phyloP scores from a whole-genome alignment of 345 rosid species.

The Hypericum perforatum region DNA sequence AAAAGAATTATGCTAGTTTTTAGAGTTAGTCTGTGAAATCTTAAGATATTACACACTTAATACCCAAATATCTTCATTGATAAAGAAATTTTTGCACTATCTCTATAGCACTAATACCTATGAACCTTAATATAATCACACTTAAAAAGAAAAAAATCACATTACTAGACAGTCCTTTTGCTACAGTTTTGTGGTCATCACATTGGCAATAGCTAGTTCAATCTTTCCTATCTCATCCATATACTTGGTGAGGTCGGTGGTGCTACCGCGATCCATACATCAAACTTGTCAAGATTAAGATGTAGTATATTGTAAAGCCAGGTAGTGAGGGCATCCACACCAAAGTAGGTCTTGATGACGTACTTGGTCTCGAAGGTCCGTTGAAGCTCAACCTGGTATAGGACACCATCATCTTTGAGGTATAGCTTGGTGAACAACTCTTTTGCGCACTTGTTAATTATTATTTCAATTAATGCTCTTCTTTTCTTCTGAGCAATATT shows the following conservation, averaged over 20 bases:
- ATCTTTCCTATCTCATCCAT: slow-evolving; percentile 55
- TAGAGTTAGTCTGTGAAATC: too few species aligned
- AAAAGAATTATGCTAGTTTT: too few species aligned
- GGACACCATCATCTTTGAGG: slow-evolving; percentile 51
- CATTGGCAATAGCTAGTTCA: slow-evolving; percentile 66
- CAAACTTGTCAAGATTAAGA: slow-evolving; percentile 60
- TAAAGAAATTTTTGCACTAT: too few species aligned
- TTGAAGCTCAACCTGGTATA: slow-evolving; percentile 50
- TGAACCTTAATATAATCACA: too few species aligned
- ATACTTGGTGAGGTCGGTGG: slow-evolving; percentile 44
- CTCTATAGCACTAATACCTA: too few species aligned
- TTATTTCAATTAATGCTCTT: too few species aligned
- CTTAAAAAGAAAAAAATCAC: too few species aligned
- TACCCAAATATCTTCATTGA: too few species aligned
- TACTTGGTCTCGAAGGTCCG: slow-evolving; percentile 59
- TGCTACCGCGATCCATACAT: slow-evolving; percentile 41
- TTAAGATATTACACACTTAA: too few species aligned
- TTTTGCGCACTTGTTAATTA: slow-evolving; percentile 35
- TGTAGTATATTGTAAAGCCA: slow-evolving; percentile 51
- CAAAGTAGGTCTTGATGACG: slow-evolving; percentile 51
- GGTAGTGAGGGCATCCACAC: slow-evolving; percentile 46
- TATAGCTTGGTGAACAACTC: slow-evolving; percentile 38
- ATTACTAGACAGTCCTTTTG: too few species aligned
- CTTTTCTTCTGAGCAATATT: too few species aligned
- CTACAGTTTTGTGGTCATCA: too few species aligned